Evolutionary conservation across 345 rosid genomes (phyloP).

Genomic region (Melastoma malabathricum): DNA sequence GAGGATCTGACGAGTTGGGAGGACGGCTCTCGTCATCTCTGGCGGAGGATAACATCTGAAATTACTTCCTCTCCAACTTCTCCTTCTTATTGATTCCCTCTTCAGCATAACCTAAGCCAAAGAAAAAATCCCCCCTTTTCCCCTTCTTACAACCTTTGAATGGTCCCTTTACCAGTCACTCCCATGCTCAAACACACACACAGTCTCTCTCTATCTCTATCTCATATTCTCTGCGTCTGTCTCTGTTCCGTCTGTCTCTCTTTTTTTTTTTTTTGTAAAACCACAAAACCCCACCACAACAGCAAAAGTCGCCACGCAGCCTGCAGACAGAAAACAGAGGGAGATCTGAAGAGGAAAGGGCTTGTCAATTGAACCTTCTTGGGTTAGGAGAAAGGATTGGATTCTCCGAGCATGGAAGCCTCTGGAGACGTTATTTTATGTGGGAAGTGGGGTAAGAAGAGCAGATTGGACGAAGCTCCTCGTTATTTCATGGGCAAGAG

Average conservation of each 20-base stretch:
- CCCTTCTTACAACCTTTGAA: neutral
- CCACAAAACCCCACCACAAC: conserved; percentile 9
- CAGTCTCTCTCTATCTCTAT: conserved; percentile 8
- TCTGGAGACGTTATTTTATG: conserved; percentile 44
- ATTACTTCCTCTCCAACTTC: conserved; percentile 26
- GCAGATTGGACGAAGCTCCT: no score
- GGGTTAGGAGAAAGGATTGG: neutral
- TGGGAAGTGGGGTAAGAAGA: conserved; percentile 9
- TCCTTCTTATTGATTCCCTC: conserved; percentile 27
- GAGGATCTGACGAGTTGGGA: conserved; percentile 36
- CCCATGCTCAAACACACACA: neutral
- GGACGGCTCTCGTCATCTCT: no score
- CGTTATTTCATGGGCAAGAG: no score
- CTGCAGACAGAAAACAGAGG: conserved; percentile 27
- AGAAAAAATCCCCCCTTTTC: neutral
- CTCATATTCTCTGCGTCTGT: neutral
- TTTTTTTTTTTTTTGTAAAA: no score
- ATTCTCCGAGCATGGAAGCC: conserved; percentile 1
- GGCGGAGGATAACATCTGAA: conserved; percentile 34
- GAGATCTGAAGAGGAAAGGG: conserved; percentile 5
- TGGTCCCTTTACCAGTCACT: conserved; percentile 2
- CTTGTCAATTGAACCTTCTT: no score
- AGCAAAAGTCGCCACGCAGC: conserved; percentile 31
- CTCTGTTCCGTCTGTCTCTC: neutral
- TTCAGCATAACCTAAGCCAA: conserved; percentile 32